Evolutionary conservation across 768 basidiomycete species (phyloP).

Genomic region (Tephrocybe sp.): DNA sequence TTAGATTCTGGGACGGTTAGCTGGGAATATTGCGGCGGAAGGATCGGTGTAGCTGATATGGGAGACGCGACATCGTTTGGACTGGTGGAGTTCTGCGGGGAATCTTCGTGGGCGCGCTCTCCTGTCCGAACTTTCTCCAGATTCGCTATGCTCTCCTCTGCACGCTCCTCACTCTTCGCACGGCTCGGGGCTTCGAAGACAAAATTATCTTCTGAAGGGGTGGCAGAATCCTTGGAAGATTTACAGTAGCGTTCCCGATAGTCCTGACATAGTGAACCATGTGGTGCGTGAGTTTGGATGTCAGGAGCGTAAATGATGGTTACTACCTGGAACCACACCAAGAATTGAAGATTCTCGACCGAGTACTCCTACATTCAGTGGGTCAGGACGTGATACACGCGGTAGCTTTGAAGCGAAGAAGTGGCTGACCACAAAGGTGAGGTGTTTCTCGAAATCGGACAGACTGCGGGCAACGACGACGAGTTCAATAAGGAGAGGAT

Average conservation of each 20-base stretch:
- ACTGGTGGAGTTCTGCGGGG: not conserved
- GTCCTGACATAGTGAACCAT: constrained; percentile 25
- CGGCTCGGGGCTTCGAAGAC: constrained; percentile 12
- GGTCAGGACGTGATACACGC: constrained; percentile 21
- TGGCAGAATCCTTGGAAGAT: constrained; percentile 19
- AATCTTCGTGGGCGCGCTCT: not conserved
- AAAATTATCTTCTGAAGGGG: constrained; percentile 24
- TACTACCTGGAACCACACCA: constrained; percentile 35
- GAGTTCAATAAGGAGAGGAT: not conserved
- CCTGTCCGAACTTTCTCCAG: constrained; percentile 22
- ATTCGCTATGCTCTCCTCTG: constrained; percentile 12
- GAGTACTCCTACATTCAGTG: constrained; percentile 27
- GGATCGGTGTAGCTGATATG: constrained; percentile 7
- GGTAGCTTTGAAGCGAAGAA: constrained; percentile 4
- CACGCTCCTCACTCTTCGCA: constrained; percentile 10
- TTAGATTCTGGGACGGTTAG: constrained; percentile 14
- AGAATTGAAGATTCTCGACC: constrained; percentile 33
- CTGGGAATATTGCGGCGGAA: constrained; percentile 14
- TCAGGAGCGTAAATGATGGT: constrained; percentile 1
- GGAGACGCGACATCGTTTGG: constrained; percentile 6
- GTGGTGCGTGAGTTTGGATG: not conserved
- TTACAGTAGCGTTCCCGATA: constrained; percentile 35
- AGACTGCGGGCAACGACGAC: constrained; percentile 25
- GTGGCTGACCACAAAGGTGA: constrained; percentile 24
- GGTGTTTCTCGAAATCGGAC: constrained; percentile 25